Evolutionary conservation across 1,284 basidiomycete genomes (phyloP), one percentile per base, ranked within the genome.

Genomic region (Leccinum pachyderme): DNA sequence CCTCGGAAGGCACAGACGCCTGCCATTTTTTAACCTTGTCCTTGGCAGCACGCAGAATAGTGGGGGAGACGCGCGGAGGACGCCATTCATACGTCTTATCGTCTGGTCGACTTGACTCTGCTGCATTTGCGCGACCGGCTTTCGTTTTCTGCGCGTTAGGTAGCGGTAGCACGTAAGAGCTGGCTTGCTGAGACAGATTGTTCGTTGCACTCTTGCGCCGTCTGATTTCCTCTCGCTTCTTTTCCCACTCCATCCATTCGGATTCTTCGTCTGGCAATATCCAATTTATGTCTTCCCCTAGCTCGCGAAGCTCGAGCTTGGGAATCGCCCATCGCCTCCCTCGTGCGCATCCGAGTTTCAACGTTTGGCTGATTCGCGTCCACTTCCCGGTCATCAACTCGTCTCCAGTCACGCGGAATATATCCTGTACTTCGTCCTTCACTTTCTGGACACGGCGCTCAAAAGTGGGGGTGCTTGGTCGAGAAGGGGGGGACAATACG

Each of bases 241-340:
- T 61, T 59, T 74, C 72, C 69, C 64, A 69, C 13, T 64, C 65
- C 3, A 71, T 56, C 72, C 72, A 72, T 13, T 67, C 68, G 24
- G 61, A 59, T 52, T 72, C 70, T 35, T 67, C 63, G 6, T 72
- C 72, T 22, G 70, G 72, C 24, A 72, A 57, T 51, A 72, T 63
- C 72, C 72, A 74, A 12, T 61, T 49, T 22, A 53, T 46, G 25
- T 44, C 58, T 53, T 61, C 58, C 15, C 60, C 58, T n/a, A 35
- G 37, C 18, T 44, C 1, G 54, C 28, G 51, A 7, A 55, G 37
- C 45, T 53, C 33, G 8, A 44, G 29, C 15, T 29, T 31, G 22
- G 51, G 25, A 32, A 49, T 48, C 5, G 61, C 52, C 54, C 67
- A 59, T 46, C 51, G 49, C 15, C 63, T 54, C 43, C 18, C 18